Evolutionary conservation across 1,284 basidiomycete species (phyloP).

Genomic region (Fomitopsis palustris): DNA sequence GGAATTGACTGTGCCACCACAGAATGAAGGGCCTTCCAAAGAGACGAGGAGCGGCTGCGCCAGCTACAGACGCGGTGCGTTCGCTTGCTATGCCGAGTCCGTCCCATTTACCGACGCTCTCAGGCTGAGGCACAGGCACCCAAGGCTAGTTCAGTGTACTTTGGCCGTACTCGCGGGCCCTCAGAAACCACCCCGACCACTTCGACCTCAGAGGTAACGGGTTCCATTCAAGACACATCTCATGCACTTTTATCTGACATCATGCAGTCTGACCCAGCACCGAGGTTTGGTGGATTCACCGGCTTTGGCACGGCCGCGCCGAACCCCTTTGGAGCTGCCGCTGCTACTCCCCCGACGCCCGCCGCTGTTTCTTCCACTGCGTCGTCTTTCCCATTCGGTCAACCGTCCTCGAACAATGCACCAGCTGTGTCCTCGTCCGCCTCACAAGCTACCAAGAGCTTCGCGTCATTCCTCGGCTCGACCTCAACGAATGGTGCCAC

Average conservation of each 20-base stretch:
- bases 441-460: constrained; percentile 34
- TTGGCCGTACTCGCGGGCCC: neutral
- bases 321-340: constrained; percentile 5
- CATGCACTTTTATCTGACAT: neutral
- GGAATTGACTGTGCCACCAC: constrained; percentile 13
- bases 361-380: constrained; percentile 23
- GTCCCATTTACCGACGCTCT: neutral
- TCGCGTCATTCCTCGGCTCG: constrained; percentile 29
- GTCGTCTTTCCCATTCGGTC: constrained; percentile 4
- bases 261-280: neutral
- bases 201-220: neutral
- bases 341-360: constrained; percentile 9
- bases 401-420: constrained; percentile 1
- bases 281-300: constrained; percentile 42
- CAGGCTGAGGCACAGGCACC: neutral
- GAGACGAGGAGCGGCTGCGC: constrained; percentile 35
- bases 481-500: constrained; percentile 8
- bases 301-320: constrained; percentile 40
- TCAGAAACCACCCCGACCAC: constrained; percentile 13
- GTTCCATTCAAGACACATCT: neutral
- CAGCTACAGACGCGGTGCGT: constrained; percentile 13
- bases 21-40: constrained; percentile 56
- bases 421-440: constrained; percentile 25
- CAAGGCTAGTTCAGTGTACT: neutral
- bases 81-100: too few relatives aligned